Conservation (phyloP, 1,284 basidiomycete species). For the Heterobasidion annosum region DNA sequence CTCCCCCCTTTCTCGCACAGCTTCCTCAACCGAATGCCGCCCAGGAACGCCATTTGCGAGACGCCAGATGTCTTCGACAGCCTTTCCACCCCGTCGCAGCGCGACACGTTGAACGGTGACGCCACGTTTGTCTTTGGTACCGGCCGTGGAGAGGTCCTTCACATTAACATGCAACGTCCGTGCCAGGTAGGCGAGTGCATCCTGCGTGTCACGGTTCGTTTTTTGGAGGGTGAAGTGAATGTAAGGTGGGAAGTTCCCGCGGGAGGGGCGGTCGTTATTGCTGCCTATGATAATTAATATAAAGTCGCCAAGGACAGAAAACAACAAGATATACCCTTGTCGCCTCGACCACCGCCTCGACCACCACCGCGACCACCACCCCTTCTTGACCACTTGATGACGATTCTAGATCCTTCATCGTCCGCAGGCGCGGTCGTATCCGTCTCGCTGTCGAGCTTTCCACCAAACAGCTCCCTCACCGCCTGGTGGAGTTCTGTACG, state of each 20-base stretch:
- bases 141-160: constrained; percentile 84
- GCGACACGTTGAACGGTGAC: constrained; percentile 93
- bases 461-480: constrained; percentile 75
- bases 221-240: constrained; percentile 98
- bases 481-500: constrained; percentile 79
- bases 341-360: constrained; percentile 31
- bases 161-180: constrained; percentile 67
- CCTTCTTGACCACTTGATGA: constrained; percentile 63
- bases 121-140: constrained; percentile 97
- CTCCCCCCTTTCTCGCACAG: constrained; percentile 70
- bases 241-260: constrained; percentile 75
- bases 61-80: constrained; percentile 81
- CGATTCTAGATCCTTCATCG: constrained; percentile 61
- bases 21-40: constrained; percentile 48
- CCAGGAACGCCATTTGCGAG: constrained; percentile 61
- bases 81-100: constrained; percentile 71
- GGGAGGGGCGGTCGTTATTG: constrained; percentile 32
- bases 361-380: constrained; percentile 35
- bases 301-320: constrained; percentile 3
- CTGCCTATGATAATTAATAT: constrained; percentile 14
- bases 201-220: constrained; percentile 96
- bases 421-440: constrained; percentile 38
- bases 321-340: constrained; percentile 19
- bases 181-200: constrained; percentile 77
- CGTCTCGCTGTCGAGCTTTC: constrained; percentile 80